These are phyloP conservation scores for Brassica balearica DNA, from an alignment of 441 rosid genomes.

Conservation along the genomic window DNA sequence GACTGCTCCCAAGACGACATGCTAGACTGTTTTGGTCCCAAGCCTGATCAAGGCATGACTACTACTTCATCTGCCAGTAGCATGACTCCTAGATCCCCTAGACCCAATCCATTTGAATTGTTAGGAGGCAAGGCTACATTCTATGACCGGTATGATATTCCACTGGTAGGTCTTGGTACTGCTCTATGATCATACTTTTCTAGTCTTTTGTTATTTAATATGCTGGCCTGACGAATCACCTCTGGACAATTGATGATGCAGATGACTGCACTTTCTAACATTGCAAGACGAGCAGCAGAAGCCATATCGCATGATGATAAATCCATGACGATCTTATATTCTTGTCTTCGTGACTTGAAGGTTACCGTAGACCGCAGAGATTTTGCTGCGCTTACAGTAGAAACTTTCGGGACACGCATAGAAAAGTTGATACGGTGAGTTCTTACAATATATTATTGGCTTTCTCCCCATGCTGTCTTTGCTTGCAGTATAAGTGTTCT, in stretches of 20 bases:
- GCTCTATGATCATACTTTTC: neutral
- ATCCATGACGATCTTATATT: constrained; percentile 57
- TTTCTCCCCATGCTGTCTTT: neutral
- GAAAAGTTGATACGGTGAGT: constrained; percentile 86
- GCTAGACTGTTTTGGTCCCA: constrained; percentile 95
- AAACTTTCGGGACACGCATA: constrained; percentile 89
- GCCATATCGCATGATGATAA: constrained; percentile 66
- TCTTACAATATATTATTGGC: constrained; percentile 14
- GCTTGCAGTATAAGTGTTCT: constrained; percentile 8
- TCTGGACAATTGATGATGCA: constrained; percentile 47
- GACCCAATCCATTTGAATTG: constrained; percentile 75
- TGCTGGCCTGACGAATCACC: constrained; percentile 32
- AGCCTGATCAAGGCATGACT: constrained; percentile 89
- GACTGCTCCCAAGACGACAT: constrained; percentile 91
- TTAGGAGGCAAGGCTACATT: constrained; percentile 73
- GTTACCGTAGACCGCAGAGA: constrained; percentile 69
- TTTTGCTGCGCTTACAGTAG: constrained; percentile 83
- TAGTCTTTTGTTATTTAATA: constrained; percentile 14
- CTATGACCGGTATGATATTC: constrained; percentile 74
- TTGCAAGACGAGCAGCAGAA: constrained; percentile 81
- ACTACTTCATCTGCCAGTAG: constrained; percentile 94
- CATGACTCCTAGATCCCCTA: constrained; percentile 97
- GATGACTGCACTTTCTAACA: constrained; percentile 90
- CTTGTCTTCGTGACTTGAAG: constrained; percentile 74
- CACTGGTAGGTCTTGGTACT: constrained; percentile 61